Conservation (phyloP, 1,284 basidiomycete genomes). For the Anthracocystis walkeri region DNA sequence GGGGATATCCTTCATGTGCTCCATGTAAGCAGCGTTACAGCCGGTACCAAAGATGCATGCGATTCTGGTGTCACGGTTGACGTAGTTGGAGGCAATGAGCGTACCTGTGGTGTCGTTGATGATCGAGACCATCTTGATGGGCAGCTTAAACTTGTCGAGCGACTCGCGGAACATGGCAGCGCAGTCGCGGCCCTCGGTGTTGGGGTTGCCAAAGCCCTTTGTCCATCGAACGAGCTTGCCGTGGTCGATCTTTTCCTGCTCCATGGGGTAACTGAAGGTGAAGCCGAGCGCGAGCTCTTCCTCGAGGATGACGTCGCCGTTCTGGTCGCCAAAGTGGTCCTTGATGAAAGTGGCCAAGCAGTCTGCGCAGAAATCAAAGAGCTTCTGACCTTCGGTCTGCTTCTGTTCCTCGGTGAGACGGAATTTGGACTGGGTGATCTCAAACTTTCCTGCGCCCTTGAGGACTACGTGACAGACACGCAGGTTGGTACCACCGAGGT, state of each 20-base stretch:
- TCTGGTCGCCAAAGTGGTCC: conserved; percentile 76
- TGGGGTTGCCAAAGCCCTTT: conserved; percentile 92
- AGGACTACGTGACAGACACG: conserved; percentile 96
- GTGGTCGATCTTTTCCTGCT: conserved; percentile 90
- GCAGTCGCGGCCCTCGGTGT: conserved; percentile 92
- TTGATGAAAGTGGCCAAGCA: conserved; percentile 90
- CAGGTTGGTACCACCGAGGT: conserved; percentile 93
- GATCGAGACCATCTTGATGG: conserved; percentile 67
- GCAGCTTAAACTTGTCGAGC: conserved; percentile 75
- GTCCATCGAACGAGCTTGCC: conserved; percentile 97
- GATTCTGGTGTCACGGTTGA: conserved; percentile 88
- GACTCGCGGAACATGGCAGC: conserved; percentile 90
- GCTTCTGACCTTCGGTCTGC: conserved; percentile 90
- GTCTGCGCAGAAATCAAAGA: conserved; percentile 98
- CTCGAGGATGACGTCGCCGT: conserved; percentile 76
- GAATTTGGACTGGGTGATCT: conserved; percentile 97
- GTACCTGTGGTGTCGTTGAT: conserved; percentile 95
- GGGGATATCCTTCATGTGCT: conserved; percentile 80
- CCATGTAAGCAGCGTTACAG: conserved; percentile 89
- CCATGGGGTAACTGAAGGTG: conserved; percentile 76
- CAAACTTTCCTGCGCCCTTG: conserved; percentile 92
- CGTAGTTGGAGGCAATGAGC: conserved; percentile 95
- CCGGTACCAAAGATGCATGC: conserved; percentile 98
- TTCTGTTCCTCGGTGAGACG: conserved; percentile 97
- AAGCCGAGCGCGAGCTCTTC: conserved; percentile 87